These are phyloP conservation scores for Micractinium sp. DNA, from an alignment of 139 green algal species.

Conservation along the genomic window DNA sequence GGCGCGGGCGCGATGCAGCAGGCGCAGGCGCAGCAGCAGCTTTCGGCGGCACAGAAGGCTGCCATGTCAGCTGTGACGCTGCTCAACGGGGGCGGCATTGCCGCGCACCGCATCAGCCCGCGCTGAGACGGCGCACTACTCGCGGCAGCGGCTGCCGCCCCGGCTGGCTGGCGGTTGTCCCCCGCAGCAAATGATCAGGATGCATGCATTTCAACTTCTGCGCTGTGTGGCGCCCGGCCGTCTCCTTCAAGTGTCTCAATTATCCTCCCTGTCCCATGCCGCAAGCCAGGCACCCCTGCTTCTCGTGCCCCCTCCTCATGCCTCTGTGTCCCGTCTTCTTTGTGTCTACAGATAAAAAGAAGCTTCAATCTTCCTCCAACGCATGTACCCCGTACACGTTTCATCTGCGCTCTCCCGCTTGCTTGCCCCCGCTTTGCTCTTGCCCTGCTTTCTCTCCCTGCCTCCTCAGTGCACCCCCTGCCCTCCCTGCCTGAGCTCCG, in stretches of 20 bases:
- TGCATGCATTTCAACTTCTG: too few species aligned
- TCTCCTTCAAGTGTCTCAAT: too few species aligned
- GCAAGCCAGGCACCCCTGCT: too few species aligned
- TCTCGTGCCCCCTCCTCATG: neutral
- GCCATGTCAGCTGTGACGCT: conserved; percentile 13
- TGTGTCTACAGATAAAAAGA: too few species aligned
- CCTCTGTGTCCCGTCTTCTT: too few species aligned
- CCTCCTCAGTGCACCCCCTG: too few species aligned
- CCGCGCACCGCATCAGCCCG: conserved; percentile 11
- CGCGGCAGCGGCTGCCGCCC: too few species aligned
- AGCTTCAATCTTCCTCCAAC: neutral
- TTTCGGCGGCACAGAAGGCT: conserved; percentile 19
- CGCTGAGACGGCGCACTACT: neutral
- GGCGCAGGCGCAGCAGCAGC: neutral
- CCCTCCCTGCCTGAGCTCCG: neutral
- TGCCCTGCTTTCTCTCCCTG: neutral
- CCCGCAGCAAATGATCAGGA: too few species aligned
- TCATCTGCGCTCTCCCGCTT: neutral
- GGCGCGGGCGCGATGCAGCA: neutral
- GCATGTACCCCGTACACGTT: neutral
- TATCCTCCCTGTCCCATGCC: too few species aligned
- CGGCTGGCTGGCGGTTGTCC: too few species aligned
- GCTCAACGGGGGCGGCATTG: conserved; percentile 1
- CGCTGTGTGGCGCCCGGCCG: too few species aligned
- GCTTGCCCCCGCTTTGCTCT: neutral